Percentiles rank a stretch among this genome's conserved stretches.
Conservation (phyloP, 2,329 filamentous ascomycete genomes). For the Chaetomium sp. region DNA sequence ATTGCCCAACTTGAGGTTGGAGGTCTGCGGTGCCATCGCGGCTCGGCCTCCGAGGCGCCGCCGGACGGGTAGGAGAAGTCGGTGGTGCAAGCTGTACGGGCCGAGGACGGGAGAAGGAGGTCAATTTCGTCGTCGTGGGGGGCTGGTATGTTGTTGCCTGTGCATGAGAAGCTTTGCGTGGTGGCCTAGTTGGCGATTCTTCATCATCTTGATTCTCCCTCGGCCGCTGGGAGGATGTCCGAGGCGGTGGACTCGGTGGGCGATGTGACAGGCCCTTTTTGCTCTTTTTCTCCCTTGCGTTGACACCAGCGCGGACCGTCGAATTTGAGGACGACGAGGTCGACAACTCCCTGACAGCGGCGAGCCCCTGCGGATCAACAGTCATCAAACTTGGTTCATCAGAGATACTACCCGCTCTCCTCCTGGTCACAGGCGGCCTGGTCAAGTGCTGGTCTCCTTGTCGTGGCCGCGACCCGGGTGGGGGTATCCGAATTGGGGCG, state of each 20-base stretch:
- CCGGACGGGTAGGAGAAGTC: constrained; percentile 29
- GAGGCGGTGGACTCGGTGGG: constrained; percentile 55
- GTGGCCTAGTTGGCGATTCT: constrained; percentile 35
- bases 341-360: constrained; percentile 61
- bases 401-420: constrained; percentile 49
- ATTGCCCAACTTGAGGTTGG: constrained; percentile 46
- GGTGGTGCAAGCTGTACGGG: constrained; percentile 23
- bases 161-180: constrained; percentile 25
- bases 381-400: constrained; percentile 42
- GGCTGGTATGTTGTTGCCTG: constrained; percentile 15
- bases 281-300: constrained; percentile 39
- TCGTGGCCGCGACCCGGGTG: constrained; percentile 37
- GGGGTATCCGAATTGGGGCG: constrained; percentile 40
- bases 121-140: constrained; percentile 20
- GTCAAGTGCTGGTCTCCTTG: constrained; percentile 51
- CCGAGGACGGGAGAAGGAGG: constrained; percentile 22
- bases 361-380: constrained; percentile 51
- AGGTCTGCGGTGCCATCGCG: constrained; percentile 61
- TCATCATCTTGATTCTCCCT: constrained; percentile 33
- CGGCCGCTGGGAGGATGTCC: constrained; percentile 55
- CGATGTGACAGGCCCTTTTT: constrained; percentile 40
- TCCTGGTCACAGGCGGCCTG: constrained; percentile 55
- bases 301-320: constrained; percentile 52
- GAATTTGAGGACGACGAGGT: constrained; percentile 69
- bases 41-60: constrained; percentile 56